phyloP scores from a whole-genome alignment of 176 grass and related monocot genomes.

The Lolium multiflorum region DNA sequence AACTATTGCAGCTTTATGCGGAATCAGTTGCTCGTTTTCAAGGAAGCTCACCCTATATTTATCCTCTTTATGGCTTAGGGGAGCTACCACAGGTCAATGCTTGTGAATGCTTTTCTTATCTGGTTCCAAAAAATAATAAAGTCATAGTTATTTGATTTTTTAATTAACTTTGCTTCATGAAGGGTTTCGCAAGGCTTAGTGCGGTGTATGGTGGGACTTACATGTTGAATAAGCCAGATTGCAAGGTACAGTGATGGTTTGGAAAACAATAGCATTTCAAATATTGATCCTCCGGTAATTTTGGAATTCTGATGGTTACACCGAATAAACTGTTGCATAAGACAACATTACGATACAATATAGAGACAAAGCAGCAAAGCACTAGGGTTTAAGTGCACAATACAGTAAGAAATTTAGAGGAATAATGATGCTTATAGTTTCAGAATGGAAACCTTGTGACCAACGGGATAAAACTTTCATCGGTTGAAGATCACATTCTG shows the following conservation, averaged over 20 bases:
- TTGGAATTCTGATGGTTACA: background rate
- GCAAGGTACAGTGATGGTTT: constrained; percentile 69
- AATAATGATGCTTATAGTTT: background rate
- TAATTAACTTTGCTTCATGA: constrained; percentile 27
- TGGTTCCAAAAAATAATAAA: background rate
- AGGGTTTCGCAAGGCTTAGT: constrained; percentile 93
- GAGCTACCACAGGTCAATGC: constrained; percentile 88
- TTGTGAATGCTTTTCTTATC: constrained; percentile 17
- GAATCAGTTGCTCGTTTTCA: constrained; percentile 93
- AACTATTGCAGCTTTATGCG: constrained; percentile 75
- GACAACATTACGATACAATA: background rate
- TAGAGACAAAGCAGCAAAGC: background rate
- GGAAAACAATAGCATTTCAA: background rate
- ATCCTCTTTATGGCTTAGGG: constrained; percentile 90
- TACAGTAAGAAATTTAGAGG: background rate
- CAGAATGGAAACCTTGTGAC: background rate
- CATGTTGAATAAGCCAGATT: constrained; percentile 93
- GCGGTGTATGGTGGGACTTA: constrained; percentile 97
- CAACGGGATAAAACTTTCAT: background rate
- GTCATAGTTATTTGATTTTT: constrained; percentile 16
- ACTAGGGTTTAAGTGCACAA: background rate
- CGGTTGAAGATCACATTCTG: background rate
- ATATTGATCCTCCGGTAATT: background rate
- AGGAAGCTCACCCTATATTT: constrained; percentile 98
- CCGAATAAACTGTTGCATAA: background rate